These are phyloP conservation scores for Ophiostoma fasciatum DNA, from an alignment of 2,329 filamentous ascomycete genomes.

Conservation along the genomic window DNA sequence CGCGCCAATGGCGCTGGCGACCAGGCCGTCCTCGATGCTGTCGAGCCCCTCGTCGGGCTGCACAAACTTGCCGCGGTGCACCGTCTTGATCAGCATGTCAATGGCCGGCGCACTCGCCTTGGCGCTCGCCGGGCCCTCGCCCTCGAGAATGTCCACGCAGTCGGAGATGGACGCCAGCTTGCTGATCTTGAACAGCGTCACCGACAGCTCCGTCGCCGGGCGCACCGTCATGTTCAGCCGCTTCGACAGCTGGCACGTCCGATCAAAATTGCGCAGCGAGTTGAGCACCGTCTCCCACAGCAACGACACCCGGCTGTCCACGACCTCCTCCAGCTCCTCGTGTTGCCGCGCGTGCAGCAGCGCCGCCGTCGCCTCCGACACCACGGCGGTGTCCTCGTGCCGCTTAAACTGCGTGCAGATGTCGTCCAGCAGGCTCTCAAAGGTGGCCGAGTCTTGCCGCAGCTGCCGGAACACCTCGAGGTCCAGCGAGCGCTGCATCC, in stretches of 20 bases:
- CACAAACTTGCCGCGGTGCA: conserved; percentile 57
- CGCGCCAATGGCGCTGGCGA: conserved; percentile 59
- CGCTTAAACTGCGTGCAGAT: conserved; percentile 87
- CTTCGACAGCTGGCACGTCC: conserved; percentile 54
- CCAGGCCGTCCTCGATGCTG: conserved; percentile 64
- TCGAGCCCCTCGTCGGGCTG: conserved; percentile 57
- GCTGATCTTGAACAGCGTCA: conserved; percentile 63
- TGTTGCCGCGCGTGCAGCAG: conserved; percentile 75
- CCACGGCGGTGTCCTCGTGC: conserved; percentile 75
- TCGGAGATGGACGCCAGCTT: conserved; percentile 70
- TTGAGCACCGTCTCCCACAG: conserved; percentile 78
- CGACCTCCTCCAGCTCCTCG: conserved; percentile 76
- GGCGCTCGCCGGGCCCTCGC: conserved; percentile 28
- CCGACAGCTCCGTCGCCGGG: conserved; percentile 54
- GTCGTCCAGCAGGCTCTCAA: conserved; percentile 71
- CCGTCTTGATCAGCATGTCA: conserved; percentile 55
- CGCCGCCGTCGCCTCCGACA: conserved; percentile 69
- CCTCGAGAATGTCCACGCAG: conserved; percentile 61
- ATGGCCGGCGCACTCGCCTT: conserved; percentile 40
- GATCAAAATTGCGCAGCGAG: conserved; percentile 55
- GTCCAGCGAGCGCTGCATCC: conserved; percentile 74
- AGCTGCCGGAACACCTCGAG: conserved; percentile 79
- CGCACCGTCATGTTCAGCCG: conserved; percentile 54
- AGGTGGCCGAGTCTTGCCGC: conserved; percentile 69
- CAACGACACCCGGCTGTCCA: conserved; percentile 62